Evolutionary conservation across 805 yeast genomes (phyloP).

Genomic region (Yarrowia porcina): DNA sequence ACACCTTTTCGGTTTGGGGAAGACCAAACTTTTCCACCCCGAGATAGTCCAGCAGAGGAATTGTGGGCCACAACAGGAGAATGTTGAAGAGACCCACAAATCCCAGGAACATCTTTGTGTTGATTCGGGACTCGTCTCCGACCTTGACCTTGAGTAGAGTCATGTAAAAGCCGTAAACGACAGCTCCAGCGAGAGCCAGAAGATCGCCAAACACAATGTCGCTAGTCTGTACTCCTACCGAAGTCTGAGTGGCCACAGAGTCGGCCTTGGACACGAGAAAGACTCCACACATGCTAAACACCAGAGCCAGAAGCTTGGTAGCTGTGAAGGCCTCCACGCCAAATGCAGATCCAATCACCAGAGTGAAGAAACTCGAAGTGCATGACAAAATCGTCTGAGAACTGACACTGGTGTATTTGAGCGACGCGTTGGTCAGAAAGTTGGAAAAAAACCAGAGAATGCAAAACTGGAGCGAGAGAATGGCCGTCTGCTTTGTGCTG

Average conservation of each 20-base stretch:
- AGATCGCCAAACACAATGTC: constrained; percentile 62
- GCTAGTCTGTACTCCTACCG: neutral
- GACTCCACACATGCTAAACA: constrained; percentile 75
- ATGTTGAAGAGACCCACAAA: constrained; percentile 86
- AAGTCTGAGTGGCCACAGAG: constrained; percentile 29
- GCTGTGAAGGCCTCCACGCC: constrained; percentile 65
- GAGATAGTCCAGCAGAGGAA: constrained; percentile 58
- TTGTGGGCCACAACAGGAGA: constrained; percentile 75
- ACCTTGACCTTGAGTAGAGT: constrained; percentile 74
- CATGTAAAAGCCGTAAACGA: constrained; percentile 89
- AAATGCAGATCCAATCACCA: constrained; percentile 71
- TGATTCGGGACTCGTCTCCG: constrained; percentile 66
- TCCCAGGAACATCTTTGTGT: constrained; percentile 88
- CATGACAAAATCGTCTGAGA: constrained; percentile 91
- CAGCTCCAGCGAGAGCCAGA: constrained; percentile 78
- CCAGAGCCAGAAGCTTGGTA: constrained; percentile 64
- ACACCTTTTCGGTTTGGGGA: constrained; percentile 55
- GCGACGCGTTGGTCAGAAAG: constrained; percentile 80
- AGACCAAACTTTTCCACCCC: constrained; percentile 69
- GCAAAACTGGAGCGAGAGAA: constrained; percentile 75
- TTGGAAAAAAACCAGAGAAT: constrained; percentile 89
- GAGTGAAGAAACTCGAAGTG: constrained; percentile 89
- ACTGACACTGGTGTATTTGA: constrained; percentile 87
- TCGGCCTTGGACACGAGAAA: constrained; percentile 64
- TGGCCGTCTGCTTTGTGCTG: constrained; percentile 57